Evolutionary conservation across 2,329 filamentous ascomycete genomes (phyloP), one percentile per base, ranked within the genome.

Genomic region (Trichoderma cornu-damae): DNA sequence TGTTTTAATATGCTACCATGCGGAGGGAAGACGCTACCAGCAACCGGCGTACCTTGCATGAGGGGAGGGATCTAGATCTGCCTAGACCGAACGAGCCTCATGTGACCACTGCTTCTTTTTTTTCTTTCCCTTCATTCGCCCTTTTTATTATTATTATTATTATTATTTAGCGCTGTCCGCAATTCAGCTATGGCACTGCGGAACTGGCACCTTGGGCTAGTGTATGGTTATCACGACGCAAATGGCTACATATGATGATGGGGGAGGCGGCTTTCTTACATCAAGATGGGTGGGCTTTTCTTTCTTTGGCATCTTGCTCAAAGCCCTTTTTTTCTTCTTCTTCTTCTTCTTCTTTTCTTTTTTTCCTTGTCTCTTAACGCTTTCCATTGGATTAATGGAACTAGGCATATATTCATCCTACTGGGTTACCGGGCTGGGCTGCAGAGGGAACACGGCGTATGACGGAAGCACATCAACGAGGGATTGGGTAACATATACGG

Each of bases 141-240:
- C n/a, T n/a, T n/a, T n/a, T n/a, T n/a, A n/a, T n/a, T n/a, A n/a
- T n/a, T n/a, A n/a, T n/a, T n/a, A n/a, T n/a, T n/a, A n/a, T n/a
- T n/a, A n/a, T n/a, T n/a, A n/a, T 44, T 53, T 42, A 11, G 34
- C 28, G 55, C 34, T 22, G 22, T 50, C 28, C 22, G 28, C 48
- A 55, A 9, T 26, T 44, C 32, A 37, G 52, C 32, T 55, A 20
- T 42, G 42, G 12, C 34, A 6, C 35, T 42, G 35, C 46, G 46
- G 30, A 30, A 48, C 42, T 30, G 8, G 43, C 53, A 48, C 14
- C 6, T 44, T 53, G 11, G 37, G 38, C 38, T 34, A 47, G 42
- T 55, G 52, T 38, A 57, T 51, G 54, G 40, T 49, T 43, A 57
- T 50, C 40, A 57, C 47, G 54, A 57, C 35, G 47, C 47, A 43